These are phyloP conservation scores for Sporobolus alterniflorus DNA, from an alignment of 202 grass and related monocot genomes.

Conservation along the genomic window DNA sequence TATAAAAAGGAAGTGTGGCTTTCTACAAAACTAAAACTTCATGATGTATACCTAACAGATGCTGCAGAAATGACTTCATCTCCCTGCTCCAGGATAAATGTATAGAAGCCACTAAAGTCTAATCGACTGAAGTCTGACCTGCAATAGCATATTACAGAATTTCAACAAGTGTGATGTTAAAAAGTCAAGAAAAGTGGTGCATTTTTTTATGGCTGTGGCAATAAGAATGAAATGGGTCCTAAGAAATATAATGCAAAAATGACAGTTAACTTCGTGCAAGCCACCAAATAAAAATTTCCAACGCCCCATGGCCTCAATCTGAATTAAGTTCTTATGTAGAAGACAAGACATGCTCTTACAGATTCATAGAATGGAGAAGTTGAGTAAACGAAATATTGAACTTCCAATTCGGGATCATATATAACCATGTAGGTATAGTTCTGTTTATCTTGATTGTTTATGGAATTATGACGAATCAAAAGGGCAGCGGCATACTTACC, in stretches of 20 bases:
- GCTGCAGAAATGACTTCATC: conserved; percentile 94
- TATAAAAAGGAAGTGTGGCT: neutral
- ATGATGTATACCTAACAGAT: conserved; percentile 70
- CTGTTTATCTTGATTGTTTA: conserved; percentile 18
- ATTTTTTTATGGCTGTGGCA: neutral
- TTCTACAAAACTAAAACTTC: neutral
- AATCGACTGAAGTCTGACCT: conserved; percentile 93
- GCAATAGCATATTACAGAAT: conserved; percentile 40
- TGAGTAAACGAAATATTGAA: conserved; percentile 6
- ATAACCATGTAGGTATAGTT: conserved; percentile 13
- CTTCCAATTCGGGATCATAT: conserved; percentile 16
- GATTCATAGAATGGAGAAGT: neutral
- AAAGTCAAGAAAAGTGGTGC: neutral
- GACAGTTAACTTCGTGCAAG: conserved; percentile 2
- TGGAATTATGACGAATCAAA: conserved; percentile 11
- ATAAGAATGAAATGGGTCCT: neutral
- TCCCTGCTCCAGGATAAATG: conserved; percentile 84
- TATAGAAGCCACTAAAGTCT: conserved; percentile 89
- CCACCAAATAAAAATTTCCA: neutral
- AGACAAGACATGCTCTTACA: neutral
- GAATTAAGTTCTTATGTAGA: neutral
- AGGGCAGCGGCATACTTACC: conserved; percentile 57
- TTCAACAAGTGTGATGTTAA: conserved; percentile 13
- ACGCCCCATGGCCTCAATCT: too few species aligned
- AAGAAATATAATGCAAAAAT: neutral